Base-by-base conservation (phyloP, 768 basidiomycete genomes). In the Lenzites betulinus region DNA sequence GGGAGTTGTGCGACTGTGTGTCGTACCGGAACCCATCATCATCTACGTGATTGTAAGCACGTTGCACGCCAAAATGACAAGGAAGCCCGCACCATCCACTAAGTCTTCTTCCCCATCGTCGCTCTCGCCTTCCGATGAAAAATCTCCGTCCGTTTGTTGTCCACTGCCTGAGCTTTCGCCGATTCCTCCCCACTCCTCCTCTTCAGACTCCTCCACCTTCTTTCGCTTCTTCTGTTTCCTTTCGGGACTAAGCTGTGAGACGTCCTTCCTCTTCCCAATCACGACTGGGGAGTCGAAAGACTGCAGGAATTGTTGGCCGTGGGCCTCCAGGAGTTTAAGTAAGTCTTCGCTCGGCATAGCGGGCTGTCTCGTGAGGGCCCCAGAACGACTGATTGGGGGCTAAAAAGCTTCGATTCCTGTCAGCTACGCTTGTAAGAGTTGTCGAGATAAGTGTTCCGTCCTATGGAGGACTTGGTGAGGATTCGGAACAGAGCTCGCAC, bases 161-260 rank as follows among this genome's bases (percentile, higher is more conserved):
- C 43, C 51, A 8, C 58, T 64, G 16, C 63, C 57, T 39, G 58
- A 43, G 15, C 52, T 59, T 15, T 43, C 23, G 18, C 64, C 59
- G 51, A 81, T 67, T 7, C 81, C 80, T 28, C 60, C 54, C 82
- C 80, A 82, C 64, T 80, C 81, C 51, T 76, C 76, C 23, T 74
- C 75, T 28, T 69, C 70, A 3, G 28, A 49, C 1, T 65, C 67
- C 44, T 67, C 62, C 42, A 30, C 26, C 54, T 65, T 64, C 76
- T 76, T 61, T 42, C 38, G 5, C 48, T 64, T 69, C 53, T 67
- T 67, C 15, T 35, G 23, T 18, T 30, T 54, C 30, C 44, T 48
- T 15, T 54, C 60, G 6, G 55, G 15, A 5, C 26, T 35, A 35
- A 56, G 20, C 48, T 58, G 33, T 4, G 55, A 25, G 7, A 57